A percentile compares a stretch with the other conserved stretches of the same genome.
phyloP scores from a whole-genome alignment of 2,329 filamentous ascomycete species.

The Fonsecaea pedrosoi region DNA sequence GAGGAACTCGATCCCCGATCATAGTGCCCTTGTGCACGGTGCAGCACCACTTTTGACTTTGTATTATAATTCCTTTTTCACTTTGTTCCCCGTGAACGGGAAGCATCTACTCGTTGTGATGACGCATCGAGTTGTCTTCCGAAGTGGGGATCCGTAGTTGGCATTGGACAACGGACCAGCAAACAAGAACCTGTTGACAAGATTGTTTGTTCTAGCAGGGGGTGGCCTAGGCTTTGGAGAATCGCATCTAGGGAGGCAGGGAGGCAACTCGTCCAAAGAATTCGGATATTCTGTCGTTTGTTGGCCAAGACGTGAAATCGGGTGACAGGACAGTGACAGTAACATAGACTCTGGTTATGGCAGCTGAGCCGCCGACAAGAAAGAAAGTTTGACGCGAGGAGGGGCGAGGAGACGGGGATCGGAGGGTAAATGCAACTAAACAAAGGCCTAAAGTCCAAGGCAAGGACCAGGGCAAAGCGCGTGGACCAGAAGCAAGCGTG shows the following conservation, averaged over 20 bases:
- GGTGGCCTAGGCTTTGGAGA: slow-evolving; percentile 1
- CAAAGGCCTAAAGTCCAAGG: slow-evolving; percentile 13
- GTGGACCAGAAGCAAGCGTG: slow-evolving; percentile 16
- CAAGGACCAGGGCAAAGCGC: slow-evolving; percentile 12
- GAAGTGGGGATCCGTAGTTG: slow-evolving; percentile 5
- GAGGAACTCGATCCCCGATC: slow-evolving; percentile 1
- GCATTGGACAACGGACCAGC: slow-evolving; percentile 1
- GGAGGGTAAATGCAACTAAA: background rate
- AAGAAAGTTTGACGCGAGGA: slow-evolving; percentile 8
- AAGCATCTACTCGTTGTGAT: background rate
- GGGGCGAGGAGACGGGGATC: slow-evolving; percentile 2
- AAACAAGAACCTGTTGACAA: background rate
- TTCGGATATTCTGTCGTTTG: background rate
- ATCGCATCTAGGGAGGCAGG: background rate
- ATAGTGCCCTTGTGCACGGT: slow-evolving; percentile 3
- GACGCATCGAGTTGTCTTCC: slow-evolving; percentile 1
- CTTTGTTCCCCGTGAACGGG: background rate
- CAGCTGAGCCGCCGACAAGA: slow-evolving; percentile 14
- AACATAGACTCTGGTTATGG: slow-evolving; percentile 9
- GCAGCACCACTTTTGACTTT: background rate
- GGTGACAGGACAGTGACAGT: slow-evolving; percentile 11
- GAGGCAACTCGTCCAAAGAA: background rate
- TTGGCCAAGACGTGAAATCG: background rate
- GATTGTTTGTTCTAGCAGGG: background rate
- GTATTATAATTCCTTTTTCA: background rate